Percentiles rank a stretch among this genome's conserved stretches.
Evolutionary conservation across 1,139 yeast species (phyloP).

Genomic region (Zhuliangozyma blackwelliae): DNA sequence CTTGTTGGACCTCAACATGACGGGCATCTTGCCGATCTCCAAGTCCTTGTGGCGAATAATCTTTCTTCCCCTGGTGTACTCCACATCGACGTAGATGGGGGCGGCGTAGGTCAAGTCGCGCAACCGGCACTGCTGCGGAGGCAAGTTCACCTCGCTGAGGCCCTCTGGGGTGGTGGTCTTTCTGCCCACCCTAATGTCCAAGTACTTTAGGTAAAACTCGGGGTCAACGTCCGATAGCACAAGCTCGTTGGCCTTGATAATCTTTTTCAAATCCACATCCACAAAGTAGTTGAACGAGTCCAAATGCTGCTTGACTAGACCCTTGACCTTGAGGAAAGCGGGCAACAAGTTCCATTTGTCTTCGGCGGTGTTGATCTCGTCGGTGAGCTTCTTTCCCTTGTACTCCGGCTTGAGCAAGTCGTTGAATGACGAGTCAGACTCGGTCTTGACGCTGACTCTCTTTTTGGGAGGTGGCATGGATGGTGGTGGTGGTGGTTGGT

Average conservation of each 20-base stretch:
- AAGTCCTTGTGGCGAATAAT: conserved; percentile 85
- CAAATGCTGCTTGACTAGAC: conserved; percentile 92
- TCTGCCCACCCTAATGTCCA: conserved; percentile 86
- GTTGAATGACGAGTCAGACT: conserved; percentile 54
- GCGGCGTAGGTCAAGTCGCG: conserved; percentile 96
- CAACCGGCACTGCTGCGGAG: conserved; percentile 95
- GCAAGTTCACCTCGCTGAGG: conserved; percentile 61
- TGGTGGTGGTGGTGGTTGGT: not conserved
- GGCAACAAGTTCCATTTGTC: conserved; percentile 97
- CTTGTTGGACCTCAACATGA: conserved; percentile 90
- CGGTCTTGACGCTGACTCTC: conserved; percentile 11
- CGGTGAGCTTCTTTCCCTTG: conserved; percentile 82
- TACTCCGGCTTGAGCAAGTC: conserved; percentile 76
- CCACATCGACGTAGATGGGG: conserved; percentile 94
- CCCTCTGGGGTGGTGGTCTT: conserved; percentile 49
- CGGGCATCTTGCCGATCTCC: conserved; percentile 97
- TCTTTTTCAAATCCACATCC: conserved; percentile 87
- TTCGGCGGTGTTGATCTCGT: conserved; percentile 81
- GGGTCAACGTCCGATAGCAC: conserved; percentile 96
- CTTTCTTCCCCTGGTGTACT: conserved; percentile 90
- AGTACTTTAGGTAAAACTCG: conserved; percentile 85
- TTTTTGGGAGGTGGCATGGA: conserved; percentile 14
- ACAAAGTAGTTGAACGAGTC: conserved; percentile 96
- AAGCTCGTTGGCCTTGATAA: conserved; percentile 82
- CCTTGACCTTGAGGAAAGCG: conserved; percentile 92